Evolutionary conservation across 768 basidiomycete species (phyloP), one percentile per base, ranked within the genome.

Genomic region (Tephrocybe sp.): DNA sequence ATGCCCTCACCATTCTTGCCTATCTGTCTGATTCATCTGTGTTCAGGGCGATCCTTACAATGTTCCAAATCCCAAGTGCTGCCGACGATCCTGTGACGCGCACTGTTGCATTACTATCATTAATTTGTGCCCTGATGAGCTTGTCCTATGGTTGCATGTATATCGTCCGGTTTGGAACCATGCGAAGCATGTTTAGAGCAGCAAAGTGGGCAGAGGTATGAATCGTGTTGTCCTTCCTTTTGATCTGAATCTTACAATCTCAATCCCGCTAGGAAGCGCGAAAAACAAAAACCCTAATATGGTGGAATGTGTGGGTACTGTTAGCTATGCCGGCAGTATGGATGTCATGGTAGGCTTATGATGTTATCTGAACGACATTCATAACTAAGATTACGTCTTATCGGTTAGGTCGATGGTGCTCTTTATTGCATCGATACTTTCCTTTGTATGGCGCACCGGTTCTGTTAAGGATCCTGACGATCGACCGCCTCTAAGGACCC

Each of bases 61-160:
- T 86, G 58, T 84, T 90, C 50, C 88, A 90, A 53, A 69, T 76
- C 12, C 68, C 71, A 0, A 62, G 67, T 23, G 85, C 83, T 14
- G 76, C 76, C 0, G 64, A 70, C 4, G 85, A 88, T 56, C 83
- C 86, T 0, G 52, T 88, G 9, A 84, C 80, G 3, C 77, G 87
- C 36, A 83, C 80, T 2, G 69, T 78, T 0, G 84, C 85, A 0
- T 67, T 89, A 3, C 60, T 86, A n/a, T 86, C 86, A 3, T 67
- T 90, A 17, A 71, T 83, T 0, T 86, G 79, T 32, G 83, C 85
- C 1, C 59, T 88, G 53, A 83, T 88, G 79, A 87, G 86, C 57
- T 68, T 90, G 18, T 77, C 78, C 2, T 90, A 81, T 60, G 88
- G 88, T 0, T 88, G 88, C 57, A 74, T 86, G 49, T 90, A 85